Percentiles rank a stretch among this genome's conserved stretches.
These are phyloP conservation scores for Arabis hirsuta DNA, from an alignment of 345 rosid species.

Conservation along the genomic window DNA sequence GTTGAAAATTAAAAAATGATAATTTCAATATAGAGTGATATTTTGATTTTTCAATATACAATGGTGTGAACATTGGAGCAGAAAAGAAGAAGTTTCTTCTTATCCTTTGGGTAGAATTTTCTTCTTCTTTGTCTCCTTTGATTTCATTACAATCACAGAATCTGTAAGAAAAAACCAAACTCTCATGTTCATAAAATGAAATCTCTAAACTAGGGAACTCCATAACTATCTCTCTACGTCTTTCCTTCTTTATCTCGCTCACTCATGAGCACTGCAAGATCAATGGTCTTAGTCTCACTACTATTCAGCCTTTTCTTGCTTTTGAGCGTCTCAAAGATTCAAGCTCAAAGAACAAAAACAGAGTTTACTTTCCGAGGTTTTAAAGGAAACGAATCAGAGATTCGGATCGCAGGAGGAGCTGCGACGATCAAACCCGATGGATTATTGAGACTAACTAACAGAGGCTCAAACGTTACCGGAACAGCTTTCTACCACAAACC, in stretches of 20 bases:
- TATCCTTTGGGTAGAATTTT: neutral
- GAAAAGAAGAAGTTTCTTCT: neutral
- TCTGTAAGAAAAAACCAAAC: neutral
- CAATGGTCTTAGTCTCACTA: slow-evolving; percentile 9
- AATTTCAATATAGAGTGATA: neutral
- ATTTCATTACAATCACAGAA: neutral
- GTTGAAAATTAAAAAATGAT: neutral
- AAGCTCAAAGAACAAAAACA: slow-evolving; percentile 26
- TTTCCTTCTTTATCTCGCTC: neutral
- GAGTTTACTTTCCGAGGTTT: slow-evolving; percentile 39
- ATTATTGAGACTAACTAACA: slow-evolving; percentile 38
- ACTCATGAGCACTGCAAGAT: slow-evolving; percentile 24
- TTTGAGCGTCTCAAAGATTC: neutral
- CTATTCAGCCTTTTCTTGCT: slow-evolving; percentile 12
- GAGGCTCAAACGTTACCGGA: slow-evolving; percentile 9
- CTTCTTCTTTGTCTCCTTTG: neutral
- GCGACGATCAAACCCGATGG: slow-evolving; percentile 33
- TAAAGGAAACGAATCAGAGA: neutral
- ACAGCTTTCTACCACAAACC: slow-evolving; percentile 41
- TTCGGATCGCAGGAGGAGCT: neutral
- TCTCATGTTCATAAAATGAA: slow-evolving; percentile 6
- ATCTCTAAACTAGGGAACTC: neutral
- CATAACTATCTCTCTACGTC: neutral
- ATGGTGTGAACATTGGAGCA: neutral
- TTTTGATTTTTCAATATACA: neutral